phyloP scores from a whole-genome alignment of 441 rosid genomes.

The Macaranga tanarius region DNA sequence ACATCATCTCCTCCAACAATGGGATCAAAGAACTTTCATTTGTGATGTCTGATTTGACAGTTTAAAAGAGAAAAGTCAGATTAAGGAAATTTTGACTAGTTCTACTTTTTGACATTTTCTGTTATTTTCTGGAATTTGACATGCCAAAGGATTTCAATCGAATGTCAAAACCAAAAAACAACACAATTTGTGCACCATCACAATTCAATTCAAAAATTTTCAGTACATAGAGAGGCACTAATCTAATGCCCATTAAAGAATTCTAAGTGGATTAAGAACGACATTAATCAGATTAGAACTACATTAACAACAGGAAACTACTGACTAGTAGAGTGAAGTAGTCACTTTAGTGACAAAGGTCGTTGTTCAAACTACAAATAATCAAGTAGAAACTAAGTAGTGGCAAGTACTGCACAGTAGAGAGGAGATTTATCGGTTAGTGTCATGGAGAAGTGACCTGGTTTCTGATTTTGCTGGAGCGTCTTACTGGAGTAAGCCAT shows the following conservation, averaged over 20 bases:
- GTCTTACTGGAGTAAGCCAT: slow-evolving; percentile 72
- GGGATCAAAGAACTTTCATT: too few relatives aligned
- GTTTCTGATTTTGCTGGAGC: slow-evolving; percentile 77
- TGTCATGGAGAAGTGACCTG: slow-evolving; percentile 57
- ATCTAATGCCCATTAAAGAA: background rate
- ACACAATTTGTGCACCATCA: background rate
- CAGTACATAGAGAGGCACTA: background rate
- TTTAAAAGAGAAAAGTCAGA: background rate
- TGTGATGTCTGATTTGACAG: too few relatives aligned
- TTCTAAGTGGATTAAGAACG: background rate
- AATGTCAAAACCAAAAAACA: too few relatives aligned
- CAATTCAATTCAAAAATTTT: background rate
- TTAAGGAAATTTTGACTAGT: background rate
- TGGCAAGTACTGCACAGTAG: background rate
- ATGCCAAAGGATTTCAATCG: too few relatives aligned
- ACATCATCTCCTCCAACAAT: background rate
- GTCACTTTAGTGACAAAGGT: background rate
- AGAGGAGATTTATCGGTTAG: background rate
- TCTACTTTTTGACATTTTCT: too few relatives aligned
- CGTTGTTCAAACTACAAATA: background rate
- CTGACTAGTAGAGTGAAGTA: background rate
- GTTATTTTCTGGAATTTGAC: too few relatives aligned
- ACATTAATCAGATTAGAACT: background rate
- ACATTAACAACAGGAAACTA: background rate
- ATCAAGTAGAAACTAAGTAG: slow-evolving; percentile 4